Percentiles rank a stretch among this genome's conserved stretches.
phyloP scores from a whole-genome alignment of 2,329 filamentous ascomycete species.

The Pseudocercospora crystallina region DNA sequence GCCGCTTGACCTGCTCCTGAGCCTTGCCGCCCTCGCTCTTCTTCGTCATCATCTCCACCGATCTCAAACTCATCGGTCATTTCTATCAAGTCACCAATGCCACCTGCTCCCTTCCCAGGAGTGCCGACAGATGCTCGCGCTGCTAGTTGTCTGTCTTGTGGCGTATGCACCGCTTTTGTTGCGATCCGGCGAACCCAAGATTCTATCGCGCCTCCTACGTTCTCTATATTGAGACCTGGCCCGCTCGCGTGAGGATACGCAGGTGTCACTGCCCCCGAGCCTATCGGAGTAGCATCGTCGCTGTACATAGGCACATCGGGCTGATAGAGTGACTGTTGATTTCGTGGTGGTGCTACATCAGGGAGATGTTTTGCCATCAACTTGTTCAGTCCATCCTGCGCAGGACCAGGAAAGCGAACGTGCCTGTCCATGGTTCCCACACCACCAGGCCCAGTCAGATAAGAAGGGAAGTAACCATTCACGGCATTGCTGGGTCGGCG shows the following conservation, averaged over 20 bases:
- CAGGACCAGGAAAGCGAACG: slow-evolving; percentile 74
- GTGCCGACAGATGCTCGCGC: slow-evolving; percentile 33
- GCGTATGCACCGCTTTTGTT: slow-evolving; percentile 49
- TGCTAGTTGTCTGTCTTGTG: slow-evolving; percentile 10
- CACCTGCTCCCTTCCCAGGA: slow-evolving; percentile 41
- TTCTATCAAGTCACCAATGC: slow-evolving; percentile 68
- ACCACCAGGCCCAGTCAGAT: slow-evolving; percentile 81
- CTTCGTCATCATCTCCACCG: slow-evolving; percentile 34
- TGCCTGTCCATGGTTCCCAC: slow-evolving; percentile 77
- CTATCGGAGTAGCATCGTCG: slow-evolving; percentile 30
- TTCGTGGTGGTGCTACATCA: slow-evolving; percentile 62
- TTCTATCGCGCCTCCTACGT: slow-evolving; percentile 83
- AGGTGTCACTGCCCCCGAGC: slow-evolving; percentile 29
- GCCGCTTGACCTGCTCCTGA: slow-evolving; percentile 10
- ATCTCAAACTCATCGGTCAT: slow-evolving; percentile 60
- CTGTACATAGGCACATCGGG: slow-evolving; percentile 62
- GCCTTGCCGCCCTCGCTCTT: slow-evolving; percentile 31
- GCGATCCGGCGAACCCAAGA: slow-evolving; percentile 86
- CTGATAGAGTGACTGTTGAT: slow-evolving; percentile 56
- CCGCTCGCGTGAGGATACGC: slow-evolving; percentile 22
- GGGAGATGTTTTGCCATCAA: slow-evolving; percentile 83
- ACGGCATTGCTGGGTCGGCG: slow-evolving; percentile 40
- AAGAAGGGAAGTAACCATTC: slow-evolving; percentile 40
- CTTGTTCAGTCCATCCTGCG: slow-evolving; percentile 78
- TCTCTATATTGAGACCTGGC: slow-evolving; percentile 61